Conservation (phyloP, 768 basidiomycete genomes). For the Lentinula guzmanii region DNA sequence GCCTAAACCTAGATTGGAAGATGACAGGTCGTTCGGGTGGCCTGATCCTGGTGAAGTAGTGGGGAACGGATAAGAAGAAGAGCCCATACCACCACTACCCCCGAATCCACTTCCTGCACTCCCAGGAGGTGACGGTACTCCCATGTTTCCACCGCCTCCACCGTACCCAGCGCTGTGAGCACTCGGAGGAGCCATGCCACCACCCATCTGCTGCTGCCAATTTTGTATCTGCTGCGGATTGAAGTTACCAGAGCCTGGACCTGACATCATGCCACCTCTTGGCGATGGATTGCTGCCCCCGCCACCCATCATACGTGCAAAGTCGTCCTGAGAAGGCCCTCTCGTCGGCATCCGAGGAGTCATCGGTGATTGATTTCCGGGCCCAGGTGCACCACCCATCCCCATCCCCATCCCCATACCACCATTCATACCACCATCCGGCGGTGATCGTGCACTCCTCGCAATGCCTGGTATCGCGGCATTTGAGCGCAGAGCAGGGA, state of each 20-base stretch:
- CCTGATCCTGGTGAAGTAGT: conserved; percentile 6
- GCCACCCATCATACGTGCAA: conserved; percentile 46
- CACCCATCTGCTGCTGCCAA: conserved; percentile 27
- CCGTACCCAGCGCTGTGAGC: conserved; percentile 2
- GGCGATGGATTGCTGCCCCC: conserved; percentile 17
- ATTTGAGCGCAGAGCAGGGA: conserved; percentile 52
- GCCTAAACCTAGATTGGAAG: conserved; percentile 5
- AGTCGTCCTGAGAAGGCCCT: conserved; percentile 42
- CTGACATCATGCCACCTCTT: conserved; percentile 15
- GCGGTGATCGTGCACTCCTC: conserved; percentile 69
- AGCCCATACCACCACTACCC: conserved; percentile 15
- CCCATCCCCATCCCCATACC: conserved; percentile 9
- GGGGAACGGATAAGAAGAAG: conserved; percentile 7
- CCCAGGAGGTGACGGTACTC: conserved; percentile 38
- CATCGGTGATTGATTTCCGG: conserved; percentile 32
- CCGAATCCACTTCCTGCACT: conserved; percentile 23
- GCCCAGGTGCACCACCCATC: conserved; percentile 16
- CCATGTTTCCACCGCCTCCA: not conserved
- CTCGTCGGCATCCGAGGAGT: conserved; percentile 37
- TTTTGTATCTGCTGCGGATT: conserved; percentile 30
- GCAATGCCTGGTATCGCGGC: conserved; percentile 68
- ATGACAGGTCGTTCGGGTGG: conserved; percentile 1
- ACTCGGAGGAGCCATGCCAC: conserved; percentile 1
- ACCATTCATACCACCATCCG: conserved; percentile 30
- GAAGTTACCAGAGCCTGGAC: conserved; percentile 15